These are phyloP conservation scores for Suhomyces maxii DNA, from an alignment of 1,139 yeast species.

Conservation along the genomic window DNA sequence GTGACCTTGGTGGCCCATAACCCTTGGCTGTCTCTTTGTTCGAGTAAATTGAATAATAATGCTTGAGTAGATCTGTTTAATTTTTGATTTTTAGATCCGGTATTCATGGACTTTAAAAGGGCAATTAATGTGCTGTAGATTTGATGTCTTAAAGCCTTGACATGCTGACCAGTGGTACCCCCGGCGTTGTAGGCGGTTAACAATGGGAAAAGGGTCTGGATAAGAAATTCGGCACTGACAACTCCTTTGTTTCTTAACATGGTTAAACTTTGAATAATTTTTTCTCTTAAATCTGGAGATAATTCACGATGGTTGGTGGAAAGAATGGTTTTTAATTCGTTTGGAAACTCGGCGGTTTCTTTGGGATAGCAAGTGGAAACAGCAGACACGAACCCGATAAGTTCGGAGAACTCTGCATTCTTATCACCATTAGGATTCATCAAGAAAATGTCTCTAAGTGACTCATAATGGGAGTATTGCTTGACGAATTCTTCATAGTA, in stretches of 20 bases:
- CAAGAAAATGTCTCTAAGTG: constrained; percentile 82
- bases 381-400: constrained; percentile 88
- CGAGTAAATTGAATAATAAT: constrained; percentile 77
- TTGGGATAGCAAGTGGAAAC: constrained; percentile 88
- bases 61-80: constrained; percentile 91
- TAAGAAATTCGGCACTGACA: constrained; percentile 75
- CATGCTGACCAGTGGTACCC: constrained; percentile 65
- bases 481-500: constrained; percentile 91
- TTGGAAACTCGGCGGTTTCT: constrained; percentile 82
- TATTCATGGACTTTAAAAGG: constrained; percentile 76
- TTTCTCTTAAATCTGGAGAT: constrained; percentile 84
- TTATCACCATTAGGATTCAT: constrained; percentile 65
- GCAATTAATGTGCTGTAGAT: constrained; percentile 78
- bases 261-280: constrained; percentile 83
- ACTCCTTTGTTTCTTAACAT: constrained; percentile 87
- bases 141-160: constrained; percentile 79
- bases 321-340: constrained; percentile 69
- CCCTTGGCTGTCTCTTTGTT: constrained; percentile 78
- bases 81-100: constrained; percentile 83
- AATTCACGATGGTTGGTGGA: constrained; percentile 76
- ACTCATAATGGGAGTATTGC: constrained; percentile 89
- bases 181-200: constrained; percentile 50
- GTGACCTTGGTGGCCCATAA: constrained; percentile 96
- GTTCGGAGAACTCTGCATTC: constrained; percentile 71
- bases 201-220: constrained; percentile 86